A percentile compares a stretch with the other conserved stretches of the same genome.
Evolutionary conservation across 495 filamentous ascomycete species (phyloP).

Genomic region (Penicillium ochrochloron): DNA sequence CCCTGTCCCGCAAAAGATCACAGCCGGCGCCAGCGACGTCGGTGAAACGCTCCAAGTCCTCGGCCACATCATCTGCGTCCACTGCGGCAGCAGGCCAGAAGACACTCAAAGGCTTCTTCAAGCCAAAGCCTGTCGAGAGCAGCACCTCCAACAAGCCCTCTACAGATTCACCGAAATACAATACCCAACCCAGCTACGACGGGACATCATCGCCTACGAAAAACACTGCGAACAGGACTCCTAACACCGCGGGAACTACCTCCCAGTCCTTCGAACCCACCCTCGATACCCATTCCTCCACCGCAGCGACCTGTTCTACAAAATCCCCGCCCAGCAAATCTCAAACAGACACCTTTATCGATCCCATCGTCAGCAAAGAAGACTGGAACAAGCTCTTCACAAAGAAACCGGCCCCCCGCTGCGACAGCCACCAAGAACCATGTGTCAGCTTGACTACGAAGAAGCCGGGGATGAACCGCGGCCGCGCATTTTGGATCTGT

Average conservation of each 20-base stretch:
- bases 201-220: slow-evolving; percentile 1
- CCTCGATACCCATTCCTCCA: not conserved
- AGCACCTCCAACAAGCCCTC: not conserved
- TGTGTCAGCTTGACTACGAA: slow-evolving; percentile 82
- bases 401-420: slow-evolving; percentile 72
- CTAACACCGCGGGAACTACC: not conserved
- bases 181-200: not conserved
- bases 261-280: not conserved
- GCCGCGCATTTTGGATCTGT: slow-evolving; percentile 87
- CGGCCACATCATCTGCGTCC: slow-evolving; percentile 23
- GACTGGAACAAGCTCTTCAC: slow-evolving; percentile 87
- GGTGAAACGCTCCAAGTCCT: slow-evolving; percentile 56
- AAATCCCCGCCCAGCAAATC: slow-evolving; percentile 8
- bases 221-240: not conserved
- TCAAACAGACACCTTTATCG: slow-evolving; percentile 52
- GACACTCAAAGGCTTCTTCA: slow-evolving; percentile 84
- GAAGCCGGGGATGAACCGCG: slow-evolving; percentile 83
- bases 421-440: slow-evolving; percentile 82
- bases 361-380: slow-evolving; percentile 76
- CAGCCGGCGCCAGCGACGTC: slow-evolving; percentile 21
- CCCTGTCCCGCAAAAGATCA: slow-evolving; percentile 38
- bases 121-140: slow-evolving; percentile 41
- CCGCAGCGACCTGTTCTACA: not conserved
- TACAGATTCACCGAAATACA: not conserved
- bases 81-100: slow-evolving; percentile 62